Percentiles rank a stretch among this genome's conserved stretches.
These are phyloP conservation scores for Protomyces lactucae-debilis DNA, from an alignment of 1,139 yeast genomes.

Conservation along the genomic window DNA sequence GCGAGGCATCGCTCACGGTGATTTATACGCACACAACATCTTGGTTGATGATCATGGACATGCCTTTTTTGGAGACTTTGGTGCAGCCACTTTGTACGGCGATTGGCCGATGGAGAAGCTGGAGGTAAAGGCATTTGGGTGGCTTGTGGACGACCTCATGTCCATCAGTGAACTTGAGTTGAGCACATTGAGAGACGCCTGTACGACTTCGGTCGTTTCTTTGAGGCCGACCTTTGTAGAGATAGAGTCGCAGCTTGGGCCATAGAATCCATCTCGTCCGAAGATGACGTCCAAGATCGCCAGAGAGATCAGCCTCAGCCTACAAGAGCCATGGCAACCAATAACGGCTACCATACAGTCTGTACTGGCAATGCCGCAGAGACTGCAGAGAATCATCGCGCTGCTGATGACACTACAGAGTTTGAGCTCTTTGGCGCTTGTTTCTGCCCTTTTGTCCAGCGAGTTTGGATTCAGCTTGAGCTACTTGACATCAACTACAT, in stretches of 20 bases:
- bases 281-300: background rate
- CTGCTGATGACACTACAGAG: background rate
- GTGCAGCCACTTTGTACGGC: conserved; percentile 19
- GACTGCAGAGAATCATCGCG: conserved; percentile 10
- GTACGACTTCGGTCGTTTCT: background rate
- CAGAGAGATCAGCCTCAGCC: background rate
- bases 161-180: background rate
- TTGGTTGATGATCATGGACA: conserved; percentile 4
- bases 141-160: conserved; percentile 6
- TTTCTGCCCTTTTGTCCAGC: conserved; percentile 28
- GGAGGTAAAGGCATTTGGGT: conserved; percentile 18
- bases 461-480: conserved; percentile 24
- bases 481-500: conserved; percentile 5
- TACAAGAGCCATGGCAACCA: conserved; percentile 1
- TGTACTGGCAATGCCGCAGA: conserved; percentile 10
- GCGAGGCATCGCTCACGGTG: conserved; percentile 6
- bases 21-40: conserved; percentile 19
- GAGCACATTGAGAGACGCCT: background rate
- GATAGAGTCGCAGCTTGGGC: background rate
- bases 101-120: background rate
- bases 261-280: background rate
- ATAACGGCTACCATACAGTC: conserved; percentile 19
- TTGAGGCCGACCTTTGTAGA: background rate
- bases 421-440: conserved; percentile 23
- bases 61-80: conserved; percentile 16